Evolutionary conservation across 345 rosid genomes (phyloP).

Genomic region (Arabidopsis suecica): DNA sequence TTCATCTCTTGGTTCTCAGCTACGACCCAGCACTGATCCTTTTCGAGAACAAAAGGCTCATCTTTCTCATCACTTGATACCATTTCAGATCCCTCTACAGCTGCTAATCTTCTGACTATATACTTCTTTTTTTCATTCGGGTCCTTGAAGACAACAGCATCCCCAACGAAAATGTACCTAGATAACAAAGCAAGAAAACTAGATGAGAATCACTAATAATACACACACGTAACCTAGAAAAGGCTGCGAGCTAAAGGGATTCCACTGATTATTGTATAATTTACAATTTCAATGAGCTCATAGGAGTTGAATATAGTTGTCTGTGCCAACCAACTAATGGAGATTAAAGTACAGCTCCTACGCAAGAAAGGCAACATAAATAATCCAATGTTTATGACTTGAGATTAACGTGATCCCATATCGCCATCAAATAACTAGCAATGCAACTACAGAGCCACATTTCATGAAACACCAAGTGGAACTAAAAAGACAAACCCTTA

Average conservation of each 20-base stretch:
- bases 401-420: neutral
- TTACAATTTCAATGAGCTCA: constrained; percentile 4
- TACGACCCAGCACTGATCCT: constrained; percentile 90
- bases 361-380: neutral
- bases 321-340: neutral
- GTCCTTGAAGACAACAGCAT: constrained; percentile 90
- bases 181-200: constrained; percentile 15
- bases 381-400: constrained; percentile 8
- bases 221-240: neutral
- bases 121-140: constrained; percentile 62
- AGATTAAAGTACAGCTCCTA: no score
- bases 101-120: constrained; percentile 89
- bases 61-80: constrained; percentile 80
- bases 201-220: constrained; percentile 18
- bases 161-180: constrained; percentile 84
- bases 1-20: constrained; percentile 80
- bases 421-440: neutral
- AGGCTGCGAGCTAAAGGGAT: neutral
- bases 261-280: neutral
- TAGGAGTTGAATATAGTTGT: neutral
- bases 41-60: constrained; percentile 85
- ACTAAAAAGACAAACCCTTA: neutral
- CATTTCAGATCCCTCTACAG: constrained; percentile 91
- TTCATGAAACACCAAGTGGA: constrained; percentile 8
- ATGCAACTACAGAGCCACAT: constrained; percentile 14